These are phyloP conservation scores for Mortierella sp. DNA, from an alignment of 371 early-diverging fungal genomes.

Conservation along the genomic window DNA sequence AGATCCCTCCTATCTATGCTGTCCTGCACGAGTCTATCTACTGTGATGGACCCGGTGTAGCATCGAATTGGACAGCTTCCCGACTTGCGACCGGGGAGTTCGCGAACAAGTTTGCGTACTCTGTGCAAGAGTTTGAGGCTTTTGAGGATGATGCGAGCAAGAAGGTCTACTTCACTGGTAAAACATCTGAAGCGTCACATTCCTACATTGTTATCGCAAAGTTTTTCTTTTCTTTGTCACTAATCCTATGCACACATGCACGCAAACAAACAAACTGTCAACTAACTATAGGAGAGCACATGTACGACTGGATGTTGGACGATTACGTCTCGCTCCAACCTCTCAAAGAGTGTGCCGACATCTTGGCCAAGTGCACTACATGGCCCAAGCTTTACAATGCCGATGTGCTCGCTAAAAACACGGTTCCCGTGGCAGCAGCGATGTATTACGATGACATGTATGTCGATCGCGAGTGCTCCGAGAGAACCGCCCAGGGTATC, in stretches of 20 bases:
- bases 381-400: constrained; percentile 75
- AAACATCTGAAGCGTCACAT: neutral
- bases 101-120: constrained; percentile 57
- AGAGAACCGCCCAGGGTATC: constrained; percentile 67
- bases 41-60: constrained; percentile 65
- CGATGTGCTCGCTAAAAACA: constrained; percentile 60
- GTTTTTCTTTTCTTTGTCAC: too few species aligned
- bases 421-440: constrained; percentile 74
- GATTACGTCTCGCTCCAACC: constrained; percentile 74
- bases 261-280: neutral
- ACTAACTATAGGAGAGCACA: constrained; percentile 66
- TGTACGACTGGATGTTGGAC: constrained; percentile 83
- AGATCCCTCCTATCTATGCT: constrained; percentile 66
- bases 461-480: constrained; percentile 70
- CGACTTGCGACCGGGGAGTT: constrained; percentile 58
- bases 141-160: constrained; percentile 56
- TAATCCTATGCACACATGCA: neutral
- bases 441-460: constrained; percentile 81
- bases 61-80: constrained; percentile 75
- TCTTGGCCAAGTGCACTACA: constrained; percentile 64
- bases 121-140: constrained; percentile 64
- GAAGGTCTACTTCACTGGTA: constrained; percentile 48
- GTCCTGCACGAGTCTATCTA: constrained; percentile 80
- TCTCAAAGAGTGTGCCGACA: constrained; percentile 69
- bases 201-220: too few species aligned